Evolutionary conservation across 2,329 filamentous ascomycete genomes (phyloP).

Genomic region (Diaporthe vexans): DNA sequence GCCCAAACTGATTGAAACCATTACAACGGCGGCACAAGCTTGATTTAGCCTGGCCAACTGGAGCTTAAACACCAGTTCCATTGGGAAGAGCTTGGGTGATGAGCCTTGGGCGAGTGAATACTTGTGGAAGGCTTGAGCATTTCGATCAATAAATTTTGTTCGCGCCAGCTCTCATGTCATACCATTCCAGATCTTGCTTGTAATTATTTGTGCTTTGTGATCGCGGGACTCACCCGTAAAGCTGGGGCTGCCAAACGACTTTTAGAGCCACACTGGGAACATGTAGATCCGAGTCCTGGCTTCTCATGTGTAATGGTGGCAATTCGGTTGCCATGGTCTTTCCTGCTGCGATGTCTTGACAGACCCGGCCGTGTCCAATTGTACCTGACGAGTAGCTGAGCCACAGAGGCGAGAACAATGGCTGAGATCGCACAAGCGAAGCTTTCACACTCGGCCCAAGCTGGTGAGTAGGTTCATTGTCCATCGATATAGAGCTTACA

Average conservation of each 20-base stretch:
- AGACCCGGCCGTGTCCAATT: not conserved
- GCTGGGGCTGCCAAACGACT: slow-evolving; percentile 72
- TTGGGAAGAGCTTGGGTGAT: too few relatives aligned
- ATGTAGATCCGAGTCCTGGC: too few relatives aligned
- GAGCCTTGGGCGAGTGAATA: too few relatives aligned
- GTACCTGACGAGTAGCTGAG: not conserved
- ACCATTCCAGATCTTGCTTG: not conserved
- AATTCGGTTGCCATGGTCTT: too few relatives aligned
- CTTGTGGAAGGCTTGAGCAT: too few relatives aligned
- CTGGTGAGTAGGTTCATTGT: not conserved
- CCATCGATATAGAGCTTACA: not conserved
- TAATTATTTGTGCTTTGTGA: not conserved
- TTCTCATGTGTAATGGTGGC: too few relatives aligned
- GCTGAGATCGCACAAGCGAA: not conserved
- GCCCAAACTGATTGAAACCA: not conserved
- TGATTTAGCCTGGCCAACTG: not conserved
- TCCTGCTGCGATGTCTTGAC: too few relatives aligned
- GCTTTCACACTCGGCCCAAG: not conserved
- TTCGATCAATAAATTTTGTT: too few relatives aligned
- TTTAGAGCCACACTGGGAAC: slow-evolving; percentile 64
- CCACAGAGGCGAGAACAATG: too few relatives aligned
- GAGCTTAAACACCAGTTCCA: too few relatives aligned
- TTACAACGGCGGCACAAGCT: not conserved
- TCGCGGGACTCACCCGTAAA: slow-evolving; percentile 61
- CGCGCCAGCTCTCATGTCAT: too few relatives aligned